Evolutionary conservation across 176 grass and related monocot genomes (phyloP).

Genomic region (Eragrostis curvula): DNA sequence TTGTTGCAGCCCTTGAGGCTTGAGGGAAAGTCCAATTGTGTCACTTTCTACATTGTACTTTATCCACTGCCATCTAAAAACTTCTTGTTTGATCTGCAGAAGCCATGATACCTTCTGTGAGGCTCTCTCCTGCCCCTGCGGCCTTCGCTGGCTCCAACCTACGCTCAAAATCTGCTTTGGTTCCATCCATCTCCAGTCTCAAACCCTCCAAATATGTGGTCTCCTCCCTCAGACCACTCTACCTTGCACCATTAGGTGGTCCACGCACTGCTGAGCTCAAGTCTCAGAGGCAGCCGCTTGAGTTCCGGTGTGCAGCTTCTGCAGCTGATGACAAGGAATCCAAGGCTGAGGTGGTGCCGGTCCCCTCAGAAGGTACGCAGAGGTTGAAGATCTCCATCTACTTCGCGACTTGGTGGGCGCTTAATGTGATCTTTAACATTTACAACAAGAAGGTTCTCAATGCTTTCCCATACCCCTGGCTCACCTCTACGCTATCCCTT

Average conservation of each 20-base stretch:
- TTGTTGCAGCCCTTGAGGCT: not conserved
- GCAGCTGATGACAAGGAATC: constrained; percentile 64
- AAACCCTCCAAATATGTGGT: constrained; percentile 44
- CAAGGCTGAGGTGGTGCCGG: constrained; percentile 38
- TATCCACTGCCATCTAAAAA: constrained; percentile 14
- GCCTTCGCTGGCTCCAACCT: constrained; percentile 39
- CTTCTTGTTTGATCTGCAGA: constrained; percentile 51
- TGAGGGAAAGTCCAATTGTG: constrained; percentile 17
- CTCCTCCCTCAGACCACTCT: constrained; percentile 67
- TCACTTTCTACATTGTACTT: constrained; percentile 24
- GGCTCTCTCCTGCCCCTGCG: constrained; percentile 39
- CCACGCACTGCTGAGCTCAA: constrained; percentile 26
- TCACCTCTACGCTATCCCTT: constrained; percentile 83
- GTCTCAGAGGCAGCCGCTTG: constrained; percentile 42
- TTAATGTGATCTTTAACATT: constrained; percentile 98
- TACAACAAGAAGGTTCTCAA: constrained; percentile 99
- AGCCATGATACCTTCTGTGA: constrained; percentile 48
- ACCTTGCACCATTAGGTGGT: constrained; percentile 55
- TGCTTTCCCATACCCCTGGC: constrained; percentile 94
- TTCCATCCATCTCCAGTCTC: constrained; percentile 42
- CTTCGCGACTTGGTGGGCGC: constrained; percentile 93
- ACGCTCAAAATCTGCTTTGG: constrained; percentile 40
- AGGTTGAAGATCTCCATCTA: constrained; percentile 89
- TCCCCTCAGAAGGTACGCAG: constrained; percentile 43
- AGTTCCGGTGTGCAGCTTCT: constrained; percentile 55